phyloP scores from a whole-genome alignment of 306 rosid genomes.

The Quercus aquifolioides region DNA sequence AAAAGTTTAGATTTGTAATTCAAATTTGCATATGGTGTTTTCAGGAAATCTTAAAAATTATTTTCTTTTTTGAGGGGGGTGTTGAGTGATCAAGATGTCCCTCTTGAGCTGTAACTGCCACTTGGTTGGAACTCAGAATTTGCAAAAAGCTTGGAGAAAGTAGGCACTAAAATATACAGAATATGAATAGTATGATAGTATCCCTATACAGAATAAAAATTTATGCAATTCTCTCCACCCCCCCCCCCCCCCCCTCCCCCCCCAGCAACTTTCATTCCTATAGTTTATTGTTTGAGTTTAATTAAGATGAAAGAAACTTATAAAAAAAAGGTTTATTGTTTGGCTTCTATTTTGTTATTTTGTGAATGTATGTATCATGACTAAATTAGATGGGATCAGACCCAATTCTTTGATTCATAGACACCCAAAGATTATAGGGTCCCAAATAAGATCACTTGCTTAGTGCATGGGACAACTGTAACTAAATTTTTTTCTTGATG shows the following conservation, averaged over 20 bases:
- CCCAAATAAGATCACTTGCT: not conserved
- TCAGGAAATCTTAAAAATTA: no score
- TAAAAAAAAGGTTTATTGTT: no score
- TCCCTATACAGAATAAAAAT: not conserved
- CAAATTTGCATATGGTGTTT: no score
- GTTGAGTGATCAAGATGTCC: not conserved
- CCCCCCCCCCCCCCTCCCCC: no score
- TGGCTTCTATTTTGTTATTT: not conserved
- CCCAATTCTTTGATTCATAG: not conserved
- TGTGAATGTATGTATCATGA: not conserved
- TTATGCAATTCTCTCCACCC: not conserved
- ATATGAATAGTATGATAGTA: not conserved
- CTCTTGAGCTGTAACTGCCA: not conserved
- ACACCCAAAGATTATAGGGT: not conserved
- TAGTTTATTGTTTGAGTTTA: not conserved
- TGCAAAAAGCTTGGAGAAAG: not conserved
- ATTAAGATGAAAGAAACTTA: no score
- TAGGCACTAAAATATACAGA: no score
- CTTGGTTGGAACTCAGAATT: not conserved
- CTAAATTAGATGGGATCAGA: not conserved
- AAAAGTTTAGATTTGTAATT: no score
- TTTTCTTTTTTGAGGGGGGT: not conserved
- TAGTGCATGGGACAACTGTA: conserved; percentile 3
- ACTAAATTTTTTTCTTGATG: conserved; percentile 2
- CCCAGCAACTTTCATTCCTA: not conserved